Evolutionary conservation across 1,284 basidiomycete genomes (phyloP), one percentile per base, ranked within the genome.

Genomic region (Cutaneotrichosporon sp.): DNA sequence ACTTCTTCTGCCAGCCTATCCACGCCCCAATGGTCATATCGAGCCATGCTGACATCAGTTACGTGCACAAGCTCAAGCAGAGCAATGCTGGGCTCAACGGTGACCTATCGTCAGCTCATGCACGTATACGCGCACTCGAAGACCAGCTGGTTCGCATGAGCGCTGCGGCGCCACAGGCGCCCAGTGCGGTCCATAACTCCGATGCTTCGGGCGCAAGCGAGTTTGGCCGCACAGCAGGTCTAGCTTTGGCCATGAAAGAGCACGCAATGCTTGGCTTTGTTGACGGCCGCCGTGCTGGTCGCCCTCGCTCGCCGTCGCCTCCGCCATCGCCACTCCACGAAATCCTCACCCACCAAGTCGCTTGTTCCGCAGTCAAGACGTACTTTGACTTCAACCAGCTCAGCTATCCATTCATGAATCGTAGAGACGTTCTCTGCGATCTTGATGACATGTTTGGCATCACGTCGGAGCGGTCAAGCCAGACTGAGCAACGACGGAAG

Each of bases 91-190:
- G 50, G 12, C 55, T 72, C 3, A 45, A 56, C 1, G 50, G 52
- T 9, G 62, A 69, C 21, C 59, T 70, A 41, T 49, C 59, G 2
- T 49, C 62, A 1, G 63, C 68, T 4, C 58, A 63, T 15, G 60
- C 63, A 18, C 57, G 68, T 10, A 65, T 69, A 30, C 59, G 60
- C 8, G 56, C 64, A 13, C 66, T 71, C 23, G 68, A 71, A 52
- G 43, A 59, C 21, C 49, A 55, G 49, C 49, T 66, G 18, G 43
- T 55, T 1, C 18, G 55, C 38, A 20, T 15, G 15, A 37, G 37
- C 18, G 17, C n/a, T 8, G 41, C 41, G 41, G 8, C 41, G 1
- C 41, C 22, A n/a, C 23, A 18, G 5, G 21, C 26, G 8, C 41
- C 41, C 1, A 26, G 13, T 43, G 22, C 15, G 21, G 13, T 22